Evolutionary conservation across 2,329 filamentous ascomycete genomes (phyloP), one percentile per base, ranked within the genome.

Genomic region (Neopestalotiopsis sp.): DNA sequence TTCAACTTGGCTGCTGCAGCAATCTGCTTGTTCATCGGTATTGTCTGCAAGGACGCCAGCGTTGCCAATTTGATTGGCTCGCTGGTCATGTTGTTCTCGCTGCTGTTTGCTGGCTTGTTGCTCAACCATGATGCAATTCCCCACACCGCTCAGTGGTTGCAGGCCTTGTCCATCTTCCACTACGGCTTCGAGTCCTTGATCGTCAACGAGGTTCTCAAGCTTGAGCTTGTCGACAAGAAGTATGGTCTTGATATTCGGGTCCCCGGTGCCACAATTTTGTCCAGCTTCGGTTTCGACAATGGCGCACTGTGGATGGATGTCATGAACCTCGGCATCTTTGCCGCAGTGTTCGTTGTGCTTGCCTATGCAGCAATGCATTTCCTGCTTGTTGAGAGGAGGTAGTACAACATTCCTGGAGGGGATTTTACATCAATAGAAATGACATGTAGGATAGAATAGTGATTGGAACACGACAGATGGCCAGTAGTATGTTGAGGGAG

Each of bases 211-310:
- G 97, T 98, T 61, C 91, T 94, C 32, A 94, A 94, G 75, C 85
- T 99, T 58, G 95, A 93, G 0, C 88, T 99, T 32, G 89, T 97
- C 57, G 96, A 99, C 79, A 92, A 96, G 80, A 97, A 98, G 81
- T 98, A 97, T 73, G 96, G 96, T 5, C 88, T 99, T 5, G 94
- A 98, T 76, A 99, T 99, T 71, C 95, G 96, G 66, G 94, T 99
- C 0, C 96, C 96, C 0, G 96, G 96, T 42, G 94, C 95, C 0
- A 94, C 94, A 0, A 99, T 99, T 73, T 83, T 99, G 67, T 97
- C 93, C 80, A 94, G 93, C 0, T 99, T 99, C 79, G 96, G 96
- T 1, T 99, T 99, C 79, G 88, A 97, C 77, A 97, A 95, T 34
- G 85, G 90, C 70, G 94, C 94, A 0, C 86, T 97, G 68, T 98